Evolutionary conservation across 805 yeast genomes (phyloP), one percentile per base, ranked within the genome.

Genomic region (Metschnikowia reukaufii): DNA sequence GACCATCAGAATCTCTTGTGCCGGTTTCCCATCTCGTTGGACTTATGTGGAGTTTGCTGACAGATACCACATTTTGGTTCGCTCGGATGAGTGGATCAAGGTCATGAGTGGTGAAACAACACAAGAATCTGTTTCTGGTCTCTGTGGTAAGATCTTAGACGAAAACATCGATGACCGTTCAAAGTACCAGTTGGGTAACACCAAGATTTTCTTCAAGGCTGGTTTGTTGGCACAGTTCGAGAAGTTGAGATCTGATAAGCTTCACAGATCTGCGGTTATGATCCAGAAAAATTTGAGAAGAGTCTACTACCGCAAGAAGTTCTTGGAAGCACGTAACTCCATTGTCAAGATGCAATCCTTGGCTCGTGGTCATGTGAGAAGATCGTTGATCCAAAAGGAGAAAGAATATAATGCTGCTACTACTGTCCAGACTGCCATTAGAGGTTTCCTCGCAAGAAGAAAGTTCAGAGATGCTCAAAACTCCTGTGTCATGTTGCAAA

Each of bases 21-120:
- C 96, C 42, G 99, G 99, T 34, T 92, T 91, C 78, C 99, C 99
- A 15, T 86, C 97, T 0, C 78, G 97, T 63, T 89, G 97, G 90
- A 82, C 96, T 2, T 94, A 89, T 63, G 90, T 84, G 43, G 98
- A 94, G 63, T 92, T 92, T 73, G 96, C 90, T 16, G 79, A 83
- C 52, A 81, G 97, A 61, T 92, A 90, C 65, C 92, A 89, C 61
- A 83, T 91, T 61, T 75, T 92, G 49, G 82, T 90, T 34, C 79
- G 83, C 34, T 85, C 97, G 0, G 70, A 73, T 32, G 78, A 80
- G 50, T 86, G 95, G 83, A 76, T 81, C 31, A 70, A 73, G 42
- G 81, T 84, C 13, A 73, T 83, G 64, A 73, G 77, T 36, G 70
- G 65, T 6, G 66, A 74, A 31, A 75, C 82, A 1, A 73, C 80